These are phyloP conservation scores for sunflower (Helianthus annuus) DNA, from an alignment of 129 eudicot species.

Conservation along the genomic window DNA sequence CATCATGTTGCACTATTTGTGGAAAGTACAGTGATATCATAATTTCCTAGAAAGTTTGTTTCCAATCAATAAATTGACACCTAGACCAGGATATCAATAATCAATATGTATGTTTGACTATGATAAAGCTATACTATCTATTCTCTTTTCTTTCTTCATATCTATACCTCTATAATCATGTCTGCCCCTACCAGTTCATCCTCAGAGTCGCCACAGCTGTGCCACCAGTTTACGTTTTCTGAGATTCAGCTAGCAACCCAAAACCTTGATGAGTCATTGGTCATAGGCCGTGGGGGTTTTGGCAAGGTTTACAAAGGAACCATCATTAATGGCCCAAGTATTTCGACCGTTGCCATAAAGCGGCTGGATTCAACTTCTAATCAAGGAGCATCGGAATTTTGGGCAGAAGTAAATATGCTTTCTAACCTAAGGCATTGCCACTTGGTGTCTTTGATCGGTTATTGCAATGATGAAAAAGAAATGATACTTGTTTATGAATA, in stretches of 20 bases:
- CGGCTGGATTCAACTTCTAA: conserved; percentile 10
- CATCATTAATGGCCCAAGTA: neutral
- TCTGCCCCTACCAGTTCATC: conserved; percentile 1
- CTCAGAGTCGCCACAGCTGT: neutral
- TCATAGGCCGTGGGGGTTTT: conserved; percentile 20
- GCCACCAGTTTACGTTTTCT: conserved; percentile 13
- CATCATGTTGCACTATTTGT: too few relatives aligned
- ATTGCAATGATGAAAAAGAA: conserved; percentile 8
- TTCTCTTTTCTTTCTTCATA: too few relatives aligned
- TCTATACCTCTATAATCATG: neutral
- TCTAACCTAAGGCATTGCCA: conserved; percentile 13
- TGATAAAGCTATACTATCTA: too few relatives aligned
- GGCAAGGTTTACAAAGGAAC: conserved; percentile 24
- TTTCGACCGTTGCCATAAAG: neutral
- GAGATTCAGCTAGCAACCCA: conserved; percentile 19
- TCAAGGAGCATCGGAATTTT: conserved; percentile 17
- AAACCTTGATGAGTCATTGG: conserved; percentile 26
- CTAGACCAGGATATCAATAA: too few relatives aligned
- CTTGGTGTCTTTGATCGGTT: conserved; percentile 23
- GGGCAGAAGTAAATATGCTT: conserved; percentile 11
- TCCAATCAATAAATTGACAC: too few relatives aligned
- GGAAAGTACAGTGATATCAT: too few relatives aligned
- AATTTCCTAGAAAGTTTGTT: too few relatives aligned
- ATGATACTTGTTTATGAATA: conserved; percentile 20
- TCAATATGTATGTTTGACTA: too few relatives aligned